A percentile compares a stretch with the other conserved stretches of the same genome.
Evolutionary conservation across 2,329 filamentous ascomycete genomes (phyloP).

Genomic region (Lasiodiplodia sp.): DNA sequence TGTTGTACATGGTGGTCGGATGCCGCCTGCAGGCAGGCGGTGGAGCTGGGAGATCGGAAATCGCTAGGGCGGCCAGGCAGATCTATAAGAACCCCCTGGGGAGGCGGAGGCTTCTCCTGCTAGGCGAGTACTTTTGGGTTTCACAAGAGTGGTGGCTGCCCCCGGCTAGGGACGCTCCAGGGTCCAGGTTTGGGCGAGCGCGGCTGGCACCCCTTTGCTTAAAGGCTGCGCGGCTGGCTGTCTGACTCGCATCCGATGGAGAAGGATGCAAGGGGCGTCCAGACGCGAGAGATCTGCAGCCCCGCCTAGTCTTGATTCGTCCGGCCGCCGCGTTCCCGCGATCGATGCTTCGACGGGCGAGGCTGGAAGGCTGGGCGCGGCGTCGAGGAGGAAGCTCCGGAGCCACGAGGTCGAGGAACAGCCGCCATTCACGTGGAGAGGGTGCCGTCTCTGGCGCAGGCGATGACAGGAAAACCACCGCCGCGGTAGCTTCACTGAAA

Average conservation of each 20-base stretch:
- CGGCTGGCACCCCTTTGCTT: constrained; percentile 8
- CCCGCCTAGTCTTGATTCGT: not conserved
- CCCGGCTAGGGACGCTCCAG: not conserved
- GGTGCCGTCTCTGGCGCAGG: not conserved
- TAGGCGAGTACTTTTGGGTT: constrained; percentile 7
- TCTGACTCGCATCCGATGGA: constrained; percentile 9
- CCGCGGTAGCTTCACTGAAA: not conserved
- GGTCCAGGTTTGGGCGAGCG: not conserved
- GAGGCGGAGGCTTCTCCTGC: constrained; percentile 15
- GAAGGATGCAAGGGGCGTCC: constrained; percentile 4
- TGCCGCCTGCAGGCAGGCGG: constrained; percentile 11
- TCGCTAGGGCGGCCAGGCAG: constrained; percentile 1
- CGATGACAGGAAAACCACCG: not conserved
- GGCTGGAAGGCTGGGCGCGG: not conserved
- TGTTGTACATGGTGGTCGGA: not conserved
- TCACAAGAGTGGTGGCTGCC: not conserved
- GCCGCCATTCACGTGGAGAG: not conserved
- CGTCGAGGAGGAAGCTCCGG: not conserved
- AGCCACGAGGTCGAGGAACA: not conserved
- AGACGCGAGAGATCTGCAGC: constrained; percentile 8
- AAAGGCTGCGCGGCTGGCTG: not conserved
- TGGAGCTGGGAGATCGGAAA: constrained; percentile 5
- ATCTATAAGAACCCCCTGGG: constrained; percentile 17
- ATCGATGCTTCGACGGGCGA: not conserved
- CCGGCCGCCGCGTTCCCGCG: not conserved